Evolutionary conservation across 306 rosid species (phyloP).

Genomic region (Glycyrrhiza uralensis): DNA sequence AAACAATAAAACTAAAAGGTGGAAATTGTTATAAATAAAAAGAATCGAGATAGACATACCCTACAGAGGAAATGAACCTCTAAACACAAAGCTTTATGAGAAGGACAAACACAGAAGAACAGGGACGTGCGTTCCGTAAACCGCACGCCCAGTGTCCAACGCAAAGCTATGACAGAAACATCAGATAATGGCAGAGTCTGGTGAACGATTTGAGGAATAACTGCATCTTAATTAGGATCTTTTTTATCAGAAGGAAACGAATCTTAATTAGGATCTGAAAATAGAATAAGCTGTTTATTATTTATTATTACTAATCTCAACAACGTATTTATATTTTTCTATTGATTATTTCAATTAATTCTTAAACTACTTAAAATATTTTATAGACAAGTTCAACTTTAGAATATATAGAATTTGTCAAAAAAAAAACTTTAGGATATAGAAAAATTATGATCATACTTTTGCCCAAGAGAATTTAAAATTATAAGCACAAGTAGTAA

Average conservation of each 20-base stretch:
- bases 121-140: slow-evolving; percentile 8
- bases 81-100: background rate
- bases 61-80: slow-evolving; percentile 16
- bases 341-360: background rate
- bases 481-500: no score
- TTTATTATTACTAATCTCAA: background rate
- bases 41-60: background rate
- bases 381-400: background rate
- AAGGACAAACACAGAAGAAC: background rate
- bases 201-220: slow-evolving; percentile 2
- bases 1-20: background rate
- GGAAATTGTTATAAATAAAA: background rate
- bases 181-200: background rate
- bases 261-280: slow-evolving; percentile 21
- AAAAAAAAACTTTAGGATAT: no score
- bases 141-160: background rate
- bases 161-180: background rate
- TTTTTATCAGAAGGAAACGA: no score
- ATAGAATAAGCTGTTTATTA: background rate
- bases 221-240: no score
- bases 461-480: no score
- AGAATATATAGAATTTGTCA: no score
- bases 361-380: background rate
- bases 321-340: no score
- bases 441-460: no score